Percentiles rank a stretch among this genome's conserved stretches.
These are phyloP conservation scores for Coccomyxa sp. DNA, from an alignment of 139 green algal species.

Conservation along the genomic window DNA sequence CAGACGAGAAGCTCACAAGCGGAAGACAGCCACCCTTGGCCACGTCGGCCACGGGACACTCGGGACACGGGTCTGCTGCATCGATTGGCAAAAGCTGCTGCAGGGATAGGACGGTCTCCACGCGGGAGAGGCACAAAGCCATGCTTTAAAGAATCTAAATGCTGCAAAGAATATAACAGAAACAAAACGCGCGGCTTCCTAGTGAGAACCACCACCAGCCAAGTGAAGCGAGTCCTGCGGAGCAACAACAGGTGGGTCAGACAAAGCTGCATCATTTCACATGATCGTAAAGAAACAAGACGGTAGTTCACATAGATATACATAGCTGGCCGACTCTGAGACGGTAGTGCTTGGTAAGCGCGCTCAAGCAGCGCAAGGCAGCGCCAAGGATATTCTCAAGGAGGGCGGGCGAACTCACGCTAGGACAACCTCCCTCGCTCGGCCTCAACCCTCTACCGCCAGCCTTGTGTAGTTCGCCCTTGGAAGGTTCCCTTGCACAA, in stretches of 20 bases:
- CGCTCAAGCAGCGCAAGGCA: background rate
- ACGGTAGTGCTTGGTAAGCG: background rate
- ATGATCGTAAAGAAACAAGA: no score
- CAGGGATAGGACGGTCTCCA: conserved; percentile 36
- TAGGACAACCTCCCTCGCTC: conserved; percentile 15
- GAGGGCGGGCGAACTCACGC: background rate
- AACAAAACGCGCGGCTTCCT: background rate
- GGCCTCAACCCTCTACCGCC: conserved; percentile 16
- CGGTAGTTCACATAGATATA: no score
- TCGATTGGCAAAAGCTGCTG: conserved; percentile 30
- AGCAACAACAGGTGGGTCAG: background rate
- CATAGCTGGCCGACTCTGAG: no score
- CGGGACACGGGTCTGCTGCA: conserved; percentile 7
- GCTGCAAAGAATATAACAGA: conserved; percentile 2
- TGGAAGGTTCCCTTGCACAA: no score
- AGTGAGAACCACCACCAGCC: conserved; percentile 10
- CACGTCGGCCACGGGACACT: conserved; percentile 31
- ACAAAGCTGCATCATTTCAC: no score
- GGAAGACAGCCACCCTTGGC: conserved; percentile 18
- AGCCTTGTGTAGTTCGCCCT: background rate
- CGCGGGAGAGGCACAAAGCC: conserved; percentile 25
- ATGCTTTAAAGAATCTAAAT: background rate
- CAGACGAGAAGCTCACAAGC: conserved; percentile 24
- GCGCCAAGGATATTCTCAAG: background rate
- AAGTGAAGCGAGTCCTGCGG: conserved; percentile 15